These are phyloP conservation scores for Umbelopsis isabellina DNA, from an alignment of 192 early-diverging fungal genomes.

Conservation along the genomic window DNA sequence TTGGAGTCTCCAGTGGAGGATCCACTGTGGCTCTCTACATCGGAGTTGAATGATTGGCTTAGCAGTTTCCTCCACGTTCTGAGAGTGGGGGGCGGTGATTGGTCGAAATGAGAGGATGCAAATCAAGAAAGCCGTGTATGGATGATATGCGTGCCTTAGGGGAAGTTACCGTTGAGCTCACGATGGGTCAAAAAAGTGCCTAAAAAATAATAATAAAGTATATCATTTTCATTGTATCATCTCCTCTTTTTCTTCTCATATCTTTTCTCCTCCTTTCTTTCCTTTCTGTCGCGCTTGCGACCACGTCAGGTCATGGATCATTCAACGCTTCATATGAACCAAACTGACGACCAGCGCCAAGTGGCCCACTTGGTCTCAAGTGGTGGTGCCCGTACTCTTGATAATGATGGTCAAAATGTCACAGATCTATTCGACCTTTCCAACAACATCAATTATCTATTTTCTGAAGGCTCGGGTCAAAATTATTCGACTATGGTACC, in stretches of 20 bases:
- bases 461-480: slow-evolving; percentile 2
- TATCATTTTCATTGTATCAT: background rate
- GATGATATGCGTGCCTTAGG: slow-evolving; percentile 4
- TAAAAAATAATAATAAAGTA: slow-evolving; percentile 7
- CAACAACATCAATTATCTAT: slow-evolving; percentile 8
- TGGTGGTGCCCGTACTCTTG: background rate
- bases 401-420: slow-evolving; percentile 14
- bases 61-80: background rate
- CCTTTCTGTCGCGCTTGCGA: background rate
- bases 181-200: background rate
- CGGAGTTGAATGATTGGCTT: too few relatives aligned
- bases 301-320: background rate
- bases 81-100: background rate
- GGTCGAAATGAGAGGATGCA: background rate
- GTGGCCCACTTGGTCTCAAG: background rate
- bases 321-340: slow-evolving; percentile 15
- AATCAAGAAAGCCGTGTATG: background rate
- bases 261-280: background rate
- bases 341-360: slow-evolving; percentile 6
- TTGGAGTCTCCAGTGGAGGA: too few relatives aligned
- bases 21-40: too few relatives aligned
- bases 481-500: slow-evolving; percentile 1
- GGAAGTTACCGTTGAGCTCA: slow-evolving; percentile 18
- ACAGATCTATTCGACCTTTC: slow-evolving; percentile 12
- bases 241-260: background rate